Evolutionary conservation across 192 early-diverging fungal genomes (phyloP).

Genomic region (Rhizophagus sp.): DNA sequence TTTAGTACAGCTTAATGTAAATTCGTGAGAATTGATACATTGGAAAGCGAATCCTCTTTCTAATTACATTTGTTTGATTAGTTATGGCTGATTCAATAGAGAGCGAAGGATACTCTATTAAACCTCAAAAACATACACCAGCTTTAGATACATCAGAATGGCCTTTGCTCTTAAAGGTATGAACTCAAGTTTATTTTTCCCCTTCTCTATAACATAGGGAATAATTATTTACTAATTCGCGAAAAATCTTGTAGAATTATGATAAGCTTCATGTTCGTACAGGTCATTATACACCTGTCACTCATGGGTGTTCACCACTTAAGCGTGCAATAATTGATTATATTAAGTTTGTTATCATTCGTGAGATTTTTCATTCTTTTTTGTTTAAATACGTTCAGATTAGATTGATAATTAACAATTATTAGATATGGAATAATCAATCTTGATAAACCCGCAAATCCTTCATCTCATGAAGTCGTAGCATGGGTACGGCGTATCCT

Average conservation of each 20-base stretch:
- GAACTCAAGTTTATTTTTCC: neutral
- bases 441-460: slow-evolving; percentile 99
- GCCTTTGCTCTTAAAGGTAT: slow-evolving; percentile 92
- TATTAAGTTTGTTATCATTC: slow-evolving; percentile 53
- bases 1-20: too few relatives aligned
- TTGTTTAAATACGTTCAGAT: neutral
- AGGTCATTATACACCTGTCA: slow-evolving; percentile 98
- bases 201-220: neutral
- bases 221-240: neutral
- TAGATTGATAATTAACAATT: neutral
- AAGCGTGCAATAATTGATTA: slow-evolving; percentile 91
- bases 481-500: slow-evolving; percentile 99
- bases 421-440: slow-evolving; percentile 96
- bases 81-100: neutral
- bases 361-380: neutral
- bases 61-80: too few relatives aligned
- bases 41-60: too few relatives aligned
- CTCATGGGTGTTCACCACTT: slow-evolving; percentile 90
- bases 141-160: slow-evolving; percentile 90
- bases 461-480: slow-evolving; percentile 99
- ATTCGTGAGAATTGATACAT: too few relatives aligned
- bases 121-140: slow-evolving; percentile 77
- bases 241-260: slow-evolving; percentile 68
- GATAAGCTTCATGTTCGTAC: slow-evolving; percentile 98
- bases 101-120: slow-evolving; percentile 61